Evolutionary conservation across 345 rosid genomes (phyloP), one percentile per base, ranked within the genome.

Genomic region (Capsella bursapastoris): DNA sequence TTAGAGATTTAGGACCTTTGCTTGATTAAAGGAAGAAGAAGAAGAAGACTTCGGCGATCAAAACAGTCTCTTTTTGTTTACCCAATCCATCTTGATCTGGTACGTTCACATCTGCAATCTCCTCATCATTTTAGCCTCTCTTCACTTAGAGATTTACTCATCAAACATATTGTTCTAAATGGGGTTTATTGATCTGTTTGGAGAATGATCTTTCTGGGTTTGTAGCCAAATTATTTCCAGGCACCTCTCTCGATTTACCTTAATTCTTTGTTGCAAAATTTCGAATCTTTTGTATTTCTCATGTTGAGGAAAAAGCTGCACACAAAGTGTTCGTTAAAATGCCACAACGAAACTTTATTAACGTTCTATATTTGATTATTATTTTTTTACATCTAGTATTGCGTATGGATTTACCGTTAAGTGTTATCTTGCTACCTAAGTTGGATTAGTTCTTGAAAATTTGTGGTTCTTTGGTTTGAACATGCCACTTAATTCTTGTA

Each of bases 291-390:
- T 3, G 6, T 50, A 8, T 60, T 4, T 37, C 57, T 57, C 51
- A 35, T 15, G 43, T 73, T 32, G 55, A 59, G 29, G 29, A 43
- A 68, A 68, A 68, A 31, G 40, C 64, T 75, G 79, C 69, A 68
- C 57, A 8, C 64, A 13, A 75, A 68, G 16, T 75, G 79, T 75
- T 75, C 27, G 69, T 34, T 2, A 53, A 61, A 75, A 68, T 75
- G 70, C 41, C 57, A 1, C 11, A 68, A 61, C 4, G 64, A 61
- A 32, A 22, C n/a, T 40, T 22, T n/a, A 11, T 58, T 66, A 18
- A 27, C 52, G 34, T 34, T 57, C 53, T n/a, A 31, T 18, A 62
- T 58, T 28, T 11, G 14, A 59, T 35, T 59, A 3, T 58, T 48
- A 34, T 51, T 1, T 31, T 31, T 22, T 0, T 41, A 22, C 69